Evolutionary conservation across 78 protist species (phyloP), one percentile per base, ranked within the genome.

Genomic region (Isochrysis galbana): DNA sequence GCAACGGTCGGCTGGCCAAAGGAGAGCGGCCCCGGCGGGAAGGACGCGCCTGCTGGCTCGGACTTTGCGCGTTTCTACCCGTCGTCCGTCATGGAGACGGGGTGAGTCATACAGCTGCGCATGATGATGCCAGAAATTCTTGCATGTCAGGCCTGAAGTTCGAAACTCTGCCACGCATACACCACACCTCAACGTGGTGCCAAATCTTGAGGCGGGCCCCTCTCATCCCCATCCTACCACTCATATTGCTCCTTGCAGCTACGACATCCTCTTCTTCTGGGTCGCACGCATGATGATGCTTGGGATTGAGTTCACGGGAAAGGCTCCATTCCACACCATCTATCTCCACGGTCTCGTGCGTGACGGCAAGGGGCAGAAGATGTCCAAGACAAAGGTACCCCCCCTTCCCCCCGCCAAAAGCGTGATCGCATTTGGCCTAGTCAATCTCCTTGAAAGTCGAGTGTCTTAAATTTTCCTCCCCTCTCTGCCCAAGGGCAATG

Each of bases 231-330:
- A n/a, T n/a, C n/a, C n/a, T n/a, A n/a, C n/a, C n/a, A n/a, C n/a
- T n/a, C n/a, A n/a, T n/a, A n/a, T n/a, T n/a, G n/a, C n/a, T n/a
- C n/a, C n/a, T n/a, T n/a, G n/a, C n/a, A n/a, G n/a, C n/a, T 41
- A 83, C 21, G 99, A 98, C 91, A 98, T 98, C 89, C 48, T 98
- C 46, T 97, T 98, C 97, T 98, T 98, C 90, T 98, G 99, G 99
- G 99, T 98, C 0, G 98, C 98, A 3, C 72, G 99, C 46, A 98
- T 98, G 99, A 97, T 95, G 11, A 98, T 98, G 98, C 92, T 97
- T 94, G 90, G 97, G 4, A 38, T 97, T 19, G 86, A 92, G 17
- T 38, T 84, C 42, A 78, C 54, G 0, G 96, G 95, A 29, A 14
- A 47, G 45, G 46, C 90, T 1, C 99, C 99, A 14, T 98, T 98